Percentiles rank a stretch among this genome's conserved stretches.
Evolutionary conservation across 371 early-diverging fungal genomes (phyloP).

Genomic region (Fennellomyces sp.): DNA sequence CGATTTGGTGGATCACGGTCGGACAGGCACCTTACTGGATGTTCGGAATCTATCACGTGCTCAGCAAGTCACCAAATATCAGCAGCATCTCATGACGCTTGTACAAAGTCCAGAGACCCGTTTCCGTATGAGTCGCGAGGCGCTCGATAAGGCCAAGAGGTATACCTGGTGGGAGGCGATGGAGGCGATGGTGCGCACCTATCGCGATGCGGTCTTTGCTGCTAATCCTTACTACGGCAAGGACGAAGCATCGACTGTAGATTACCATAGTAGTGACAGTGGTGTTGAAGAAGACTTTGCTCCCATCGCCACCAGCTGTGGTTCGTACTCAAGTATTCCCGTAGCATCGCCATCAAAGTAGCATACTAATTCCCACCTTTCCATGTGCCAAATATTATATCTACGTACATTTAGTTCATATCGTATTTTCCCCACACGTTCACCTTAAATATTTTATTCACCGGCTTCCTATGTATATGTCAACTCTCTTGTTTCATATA

Average conservation of each 20-base stretch:
- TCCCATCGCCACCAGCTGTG: background rate
- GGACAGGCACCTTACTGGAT: conserved; percentile 44
- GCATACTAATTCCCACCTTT: too few species aligned
- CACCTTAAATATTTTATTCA: too few species aligned
- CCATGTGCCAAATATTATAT: too few species aligned
- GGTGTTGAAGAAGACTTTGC: conserved; percentile 20
- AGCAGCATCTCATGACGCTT: conserved; percentile 17
- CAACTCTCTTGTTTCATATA: too few species aligned
- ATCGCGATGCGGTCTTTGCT: conserved; percentile 26
- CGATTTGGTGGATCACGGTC: conserved; percentile 41
- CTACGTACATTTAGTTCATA: too few species aligned
- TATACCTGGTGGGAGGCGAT: conserved; percentile 55
- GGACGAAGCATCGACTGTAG: background rate
- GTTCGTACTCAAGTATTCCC: background rate
- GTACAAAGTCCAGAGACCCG: conserved; percentile 15
- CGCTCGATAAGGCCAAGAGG: conserved; percentile 25
- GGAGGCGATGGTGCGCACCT: conserved; percentile 41
- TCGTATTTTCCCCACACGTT: too few species aligned
- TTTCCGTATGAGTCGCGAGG: conserved; percentile 25
- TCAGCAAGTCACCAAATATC: conserved; percentile 27
- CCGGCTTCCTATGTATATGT: too few species aligned
- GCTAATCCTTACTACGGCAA: background rate
- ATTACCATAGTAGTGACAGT: conserved; percentile 1
- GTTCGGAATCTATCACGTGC: conserved; percentile 10
- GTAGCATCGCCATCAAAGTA: background rate